phyloP scores from a whole-genome alignment of 1,284 basidiomycete genomes.

The Ganoderma lingzhi region DNA sequence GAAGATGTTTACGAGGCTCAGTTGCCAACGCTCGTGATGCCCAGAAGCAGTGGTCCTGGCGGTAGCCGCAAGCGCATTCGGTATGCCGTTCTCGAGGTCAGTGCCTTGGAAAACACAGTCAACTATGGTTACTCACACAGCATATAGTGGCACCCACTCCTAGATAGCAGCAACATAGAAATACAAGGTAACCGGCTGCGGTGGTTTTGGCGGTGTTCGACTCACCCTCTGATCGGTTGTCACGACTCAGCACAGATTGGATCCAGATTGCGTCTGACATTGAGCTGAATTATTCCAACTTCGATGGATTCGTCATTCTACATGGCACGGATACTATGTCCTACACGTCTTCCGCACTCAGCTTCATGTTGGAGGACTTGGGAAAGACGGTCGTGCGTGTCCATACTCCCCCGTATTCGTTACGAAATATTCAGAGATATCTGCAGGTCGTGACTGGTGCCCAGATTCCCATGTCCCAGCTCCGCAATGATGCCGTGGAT shows the following conservation, averaged over 20 bases:
- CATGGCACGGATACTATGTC: slow-evolving; percentile 97
- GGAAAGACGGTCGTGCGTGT: slow-evolving; percentile 84
- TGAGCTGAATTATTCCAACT: slow-evolving; percentile 84
- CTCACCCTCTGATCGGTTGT: slow-evolving; percentile 25
- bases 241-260: slow-evolving; percentile 69
- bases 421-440: background rate
- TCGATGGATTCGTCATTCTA: slow-evolving; percentile 90
- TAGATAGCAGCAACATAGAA: slow-evolving; percentile 91
- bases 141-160: slow-evolving; percentile 80
- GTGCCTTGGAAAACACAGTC: slow-evolving; percentile 24
- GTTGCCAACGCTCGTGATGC: slow-evolving; percentile 80
- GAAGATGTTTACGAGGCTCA: slow-evolving; percentile 74
- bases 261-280: slow-evolving; percentile 90
- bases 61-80: slow-evolving; percentile 75
- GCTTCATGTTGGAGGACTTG: slow-evolving; percentile 90
- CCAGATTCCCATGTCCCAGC: slow-evolving; percentile 89
- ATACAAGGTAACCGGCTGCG: slow-evolving; percentile 63
- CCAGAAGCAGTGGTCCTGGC: slow-evolving; percentile 69
- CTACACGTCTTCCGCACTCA: slow-evolving; percentile 87
- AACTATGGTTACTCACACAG: background rate
- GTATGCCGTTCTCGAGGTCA: slow-evolving; percentile 82
- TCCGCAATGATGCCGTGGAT: slow-evolving; percentile 91
- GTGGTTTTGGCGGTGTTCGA: background rate
- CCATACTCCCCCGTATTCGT: background rate
- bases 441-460: slow-evolving; percentile 86